These are phyloP conservation scores for Blastocystis sp. DNA, from an alignment of 352 stramenopile species.

Conservation along the genomic window DNA sequence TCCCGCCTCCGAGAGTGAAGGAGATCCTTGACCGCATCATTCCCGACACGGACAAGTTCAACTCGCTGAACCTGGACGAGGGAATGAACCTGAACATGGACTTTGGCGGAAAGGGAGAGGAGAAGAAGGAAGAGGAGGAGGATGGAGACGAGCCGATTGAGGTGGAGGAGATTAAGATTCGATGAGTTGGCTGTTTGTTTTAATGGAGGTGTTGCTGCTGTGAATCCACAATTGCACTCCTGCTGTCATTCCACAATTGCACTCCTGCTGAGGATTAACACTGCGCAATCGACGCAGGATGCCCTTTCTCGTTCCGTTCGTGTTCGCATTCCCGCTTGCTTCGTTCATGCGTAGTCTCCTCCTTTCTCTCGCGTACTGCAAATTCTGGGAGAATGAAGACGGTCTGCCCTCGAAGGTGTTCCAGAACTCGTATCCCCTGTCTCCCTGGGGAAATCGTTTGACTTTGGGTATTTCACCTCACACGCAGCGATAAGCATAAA, in stretches of 20 bases:
- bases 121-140: background rate
- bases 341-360: background rate
- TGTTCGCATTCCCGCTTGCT: background rate
- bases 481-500: conserved; percentile 37
- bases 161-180: conserved; percentile 15
- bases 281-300: background rate
- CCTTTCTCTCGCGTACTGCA: background rate
- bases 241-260: background rate
- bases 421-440: conserved; percentile 54
- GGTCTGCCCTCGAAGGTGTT: conserved; percentile 13
- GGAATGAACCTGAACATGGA: conserved; percentile 45
- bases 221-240: background rate
- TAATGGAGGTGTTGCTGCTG: background rate
- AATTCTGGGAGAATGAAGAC: background rate
- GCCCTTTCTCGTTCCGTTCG: background rate
- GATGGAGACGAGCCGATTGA: background rate
- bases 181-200: background rate
- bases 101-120: background rate
- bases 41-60: conserved; percentile 12
- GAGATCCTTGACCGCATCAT: conserved; percentile 61
- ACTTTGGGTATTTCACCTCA: background rate
- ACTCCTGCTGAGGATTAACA: too few relatives aligned
- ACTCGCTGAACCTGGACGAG: conserved; percentile 7
- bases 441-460: conserved; percentile 66
- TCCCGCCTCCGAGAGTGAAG: conserved; percentile 14